A percentile compares a stretch with the other conserved stretches of the same genome.
phyloP scores from a whole-genome alignment of 179 eudicot genomes.

The Nepenthes alata region DNA sequence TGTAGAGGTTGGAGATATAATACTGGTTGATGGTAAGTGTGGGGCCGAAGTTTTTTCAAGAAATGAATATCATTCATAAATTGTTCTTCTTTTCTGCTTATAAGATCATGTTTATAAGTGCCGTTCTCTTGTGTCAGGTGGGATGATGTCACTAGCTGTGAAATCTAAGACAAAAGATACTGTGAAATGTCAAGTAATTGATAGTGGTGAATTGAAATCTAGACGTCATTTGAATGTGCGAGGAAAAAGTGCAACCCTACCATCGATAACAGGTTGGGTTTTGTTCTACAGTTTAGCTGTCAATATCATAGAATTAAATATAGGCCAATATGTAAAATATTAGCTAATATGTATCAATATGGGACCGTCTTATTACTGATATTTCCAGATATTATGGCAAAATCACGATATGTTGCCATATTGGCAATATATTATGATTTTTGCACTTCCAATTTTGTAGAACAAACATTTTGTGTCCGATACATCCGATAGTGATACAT shows the following conservation, averaged over 20 bases:
- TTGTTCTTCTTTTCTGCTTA: neutral
- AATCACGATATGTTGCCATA: too few species aligned
- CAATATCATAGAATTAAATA: too few species aligned
- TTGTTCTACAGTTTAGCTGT: slow-evolving; percentile 1
- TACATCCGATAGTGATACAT: too few species aligned
- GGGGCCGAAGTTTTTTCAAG: neutral
- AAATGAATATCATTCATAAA: neutral
- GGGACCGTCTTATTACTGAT: too few species aligned
- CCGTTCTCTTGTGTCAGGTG: slow-evolving; percentile 39
- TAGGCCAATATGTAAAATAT: too few species aligned
- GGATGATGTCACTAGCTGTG: slow-evolving; percentile 90
- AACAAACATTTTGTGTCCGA: too few species aligned
- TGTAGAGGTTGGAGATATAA: slow-evolving; percentile 70
- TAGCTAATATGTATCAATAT: too few species aligned
- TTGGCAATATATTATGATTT: too few species aligned
- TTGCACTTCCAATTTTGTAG: too few species aligned
- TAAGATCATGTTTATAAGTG: neutral
- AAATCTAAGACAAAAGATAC: slow-evolving; percentile 67
- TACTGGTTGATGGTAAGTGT: slow-evolving; percentile 86
- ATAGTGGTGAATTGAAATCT: slow-evolving; percentile 93
- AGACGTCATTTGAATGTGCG: slow-evolving; percentile 94
- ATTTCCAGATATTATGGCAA: too few species aligned
- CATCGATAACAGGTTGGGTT: slow-evolving; percentile 86
- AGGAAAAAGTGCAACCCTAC: slow-evolving; percentile 93
- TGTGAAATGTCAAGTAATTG: slow-evolving; percentile 79